Evolutionary conservation across 2,329 filamentous ascomycete genomes (phyloP), one percentile per base, ranked within the genome.

Genomic region (Lecanicillium sp.): DNA sequence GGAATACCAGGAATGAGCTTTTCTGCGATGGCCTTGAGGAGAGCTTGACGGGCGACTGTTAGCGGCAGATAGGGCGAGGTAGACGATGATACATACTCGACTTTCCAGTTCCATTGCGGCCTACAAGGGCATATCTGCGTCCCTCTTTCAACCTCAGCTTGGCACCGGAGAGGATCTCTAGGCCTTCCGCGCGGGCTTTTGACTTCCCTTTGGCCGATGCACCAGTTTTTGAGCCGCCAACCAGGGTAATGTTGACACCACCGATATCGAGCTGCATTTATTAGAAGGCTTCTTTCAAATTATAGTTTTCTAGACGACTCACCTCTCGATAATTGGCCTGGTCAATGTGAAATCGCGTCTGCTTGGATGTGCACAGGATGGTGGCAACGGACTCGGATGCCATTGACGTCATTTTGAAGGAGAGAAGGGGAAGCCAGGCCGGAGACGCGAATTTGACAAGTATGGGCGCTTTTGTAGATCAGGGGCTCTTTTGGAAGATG

Each of bases 101-200:
- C 61, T 94, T 94, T 5, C 88, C 89, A 2, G 83, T 85, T 1
- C 88, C 88, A 65, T 94, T 94, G 6, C 86, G 76, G 0, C 88
- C 89, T 17, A 91, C 72, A 2, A 94, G 70, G 0, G 87, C 87
- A 70, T 94, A 94, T 52, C 86, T 76, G 38, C 81, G 73, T 0
- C 86, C 84, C 42, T 82, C 78, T 54, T 91, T 87, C 3, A 94
- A 67, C 20, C 82, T 78, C 29, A 94, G 67, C 49, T 81, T 82
- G 1, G 84, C 85, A 61, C 85, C 79, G 9, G 71, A 72, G 3
- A 94, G 71, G 5, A 94, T 77, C 61, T 93, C 87, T n/a, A 74
- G 65, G 9, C 74, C 75, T 4, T 73, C 68, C 29, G 57, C 70
- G 62, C 59, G 75, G 52, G 58, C 63, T 58, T 78, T 83, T 23